These are phyloP conservation scores for Daldinia sp. DNA, from an alignment of 2,329 filamentous ascomycete species.

Conservation along the genomic window DNA sequence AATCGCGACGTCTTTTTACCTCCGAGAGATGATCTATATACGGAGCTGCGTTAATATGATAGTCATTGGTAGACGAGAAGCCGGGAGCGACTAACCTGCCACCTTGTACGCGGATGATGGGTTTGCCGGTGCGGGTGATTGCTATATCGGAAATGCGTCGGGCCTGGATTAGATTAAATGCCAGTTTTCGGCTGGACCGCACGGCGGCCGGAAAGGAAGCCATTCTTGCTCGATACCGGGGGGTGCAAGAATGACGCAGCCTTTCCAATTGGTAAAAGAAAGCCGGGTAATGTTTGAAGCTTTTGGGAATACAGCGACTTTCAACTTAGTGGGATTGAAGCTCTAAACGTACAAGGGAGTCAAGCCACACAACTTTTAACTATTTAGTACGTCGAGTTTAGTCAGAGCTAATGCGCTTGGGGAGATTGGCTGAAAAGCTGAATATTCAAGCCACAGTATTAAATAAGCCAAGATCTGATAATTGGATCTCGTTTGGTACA, in stretches of 20 bases:
- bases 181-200: conserved; percentile 64
- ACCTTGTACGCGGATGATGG: conserved; percentile 87
- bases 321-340: conserved; percentile 44
- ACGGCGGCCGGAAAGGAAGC: conserved; percentile 67
- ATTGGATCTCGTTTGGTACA: conserved; percentile 1
- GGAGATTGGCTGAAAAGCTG: conserved; percentile 21
- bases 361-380: conserved; percentile 39
- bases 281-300: conserved; percentile 29
- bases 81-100: conserved; percentile 76
- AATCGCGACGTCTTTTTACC: conserved; percentile 64
- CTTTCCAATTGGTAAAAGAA: conserved; percentile 50
- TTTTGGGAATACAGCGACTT: conserved; percentile 16
- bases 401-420: conserved; percentile 28
- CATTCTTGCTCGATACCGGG: conserved; percentile 59
- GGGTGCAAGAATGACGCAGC: conserved; percentile 51
- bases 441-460: conserved; percentile 33
- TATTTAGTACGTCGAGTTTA: conserved; percentile 4
- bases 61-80: conserved; percentile 41
- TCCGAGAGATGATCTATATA: conserved; percentile 81
- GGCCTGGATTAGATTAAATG: conserved; percentile 62
- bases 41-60: conserved; percentile 29
- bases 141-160: conserved; percentile 81
- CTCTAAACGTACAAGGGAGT: conserved; percentile 38
- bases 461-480: conserved; percentile 17
- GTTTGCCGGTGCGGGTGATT: conserved; percentile 96